Evolutionary conservation across 169 alveolate genomes (phyloP), one percentile per base, ranked within the genome.

Genomic region (Cryptosporidium bovis): DNA sequence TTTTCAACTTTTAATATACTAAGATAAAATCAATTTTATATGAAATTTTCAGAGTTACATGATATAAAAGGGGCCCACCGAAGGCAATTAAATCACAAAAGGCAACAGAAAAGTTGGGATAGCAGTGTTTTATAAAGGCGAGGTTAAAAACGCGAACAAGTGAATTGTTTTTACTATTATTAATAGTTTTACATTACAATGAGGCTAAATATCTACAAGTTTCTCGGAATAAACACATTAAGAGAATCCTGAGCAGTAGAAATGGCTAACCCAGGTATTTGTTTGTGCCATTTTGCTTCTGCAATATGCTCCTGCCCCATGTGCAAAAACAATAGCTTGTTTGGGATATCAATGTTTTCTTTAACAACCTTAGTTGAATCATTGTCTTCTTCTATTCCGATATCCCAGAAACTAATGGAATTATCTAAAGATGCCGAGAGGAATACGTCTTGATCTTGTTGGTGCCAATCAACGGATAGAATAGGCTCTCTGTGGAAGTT

Each of bases 281-380:
- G 87, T 29, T 62, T 62, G 64, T 77, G 87, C 87, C 87, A 77
- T 24, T 77, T 77, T 3, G 87, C 87, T 60, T 77, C 87, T 8
- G 87, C 87, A 60, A 77, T 77, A n/a, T 77, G 87, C 6, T 77
- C 71, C 33, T 77, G 87, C 7, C 87, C 87, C 87, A 77, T 77
- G 56, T 77, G 87, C n/a, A 77, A 48, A 46, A 77, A 77, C 20
- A 77, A 51, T 6, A 77, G 60, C 24, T 77, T 77, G 7, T 77
- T 60, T 13, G 87, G 87, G 7, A 62, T 33, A 24, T 62, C 46
- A 33, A 77, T 36, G 16, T 29, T 53, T 34, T 40, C 66, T 4
- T n/a, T n/a, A 8, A 4, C 27, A 31, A 24, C 51, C 8, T 27
- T 13, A 36, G 64, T 36, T 29, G 64, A 4, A 40, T 27, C 13